Base-by-base conservation (phyloP, 2,329 filamentous ascomycete species). In the Thielaviopsis euricoi region DNA sequence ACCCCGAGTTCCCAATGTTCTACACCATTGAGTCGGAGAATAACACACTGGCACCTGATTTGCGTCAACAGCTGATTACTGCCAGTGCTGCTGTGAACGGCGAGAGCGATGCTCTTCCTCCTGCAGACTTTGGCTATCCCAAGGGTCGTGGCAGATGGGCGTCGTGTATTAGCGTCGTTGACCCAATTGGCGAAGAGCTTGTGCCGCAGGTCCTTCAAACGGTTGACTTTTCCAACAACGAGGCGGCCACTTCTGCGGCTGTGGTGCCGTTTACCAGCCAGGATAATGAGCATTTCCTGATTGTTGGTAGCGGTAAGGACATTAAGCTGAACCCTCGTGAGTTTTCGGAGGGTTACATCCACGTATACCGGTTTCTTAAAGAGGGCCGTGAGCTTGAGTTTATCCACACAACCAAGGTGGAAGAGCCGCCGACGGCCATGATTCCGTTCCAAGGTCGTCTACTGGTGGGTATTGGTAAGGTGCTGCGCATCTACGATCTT, bases 1-100 rank as follows among this genome's bases (percentile, higher is more conserved):
- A 97, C 67, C 91, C 91, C 0, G 87, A 93, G 5, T 80, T 88
- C 56, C 85, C 89, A 17, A 77, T 94, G 23, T 98, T 96, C 69
- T 98, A 97, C 67, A 89, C 91, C 6, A 89, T 95, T 55, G 88
- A 96, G 71, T 81, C 89, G 12, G 94, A 98, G 63, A 94, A 93
- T 68, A 94, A 96, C 66, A 88, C 90, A 0, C 76, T 98, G 2
- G 85, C 89, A 0, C 83, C 86, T 6, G 81, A 86, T n/a, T 84
- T 90, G 7, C 81, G 84, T 58, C 76, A 80, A n/a, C 80, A 85
- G 62, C 76, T 96, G 1, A 75, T 94, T 12, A 78, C 84, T 33
- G 86, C 93, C 63, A 82, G 85, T 0, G 76, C 75, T 6, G 76
- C 81, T 3, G 80, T 83, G 7, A 89, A 89, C 66, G 87, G 86